These are phyloP conservation scores for Trametes meyenii DNA, from an alignment of 768 basidiomycete species.

Conservation along the genomic window DNA sequence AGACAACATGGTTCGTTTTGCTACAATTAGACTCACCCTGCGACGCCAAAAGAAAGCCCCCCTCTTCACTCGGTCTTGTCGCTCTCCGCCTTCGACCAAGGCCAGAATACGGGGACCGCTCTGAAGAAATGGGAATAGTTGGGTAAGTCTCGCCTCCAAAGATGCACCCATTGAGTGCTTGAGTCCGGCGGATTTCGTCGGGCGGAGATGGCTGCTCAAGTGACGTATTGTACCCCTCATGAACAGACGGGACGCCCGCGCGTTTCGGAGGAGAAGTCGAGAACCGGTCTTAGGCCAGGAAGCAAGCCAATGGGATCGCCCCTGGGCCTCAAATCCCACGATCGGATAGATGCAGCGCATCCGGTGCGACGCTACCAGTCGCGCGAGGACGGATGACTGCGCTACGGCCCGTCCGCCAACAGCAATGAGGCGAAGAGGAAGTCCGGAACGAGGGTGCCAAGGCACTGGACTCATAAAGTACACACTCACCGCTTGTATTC, in stretches of 20 bases:
- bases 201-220: neutral
- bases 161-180: no score
- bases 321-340: neutral
- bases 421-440: no score
- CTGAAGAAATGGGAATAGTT: conserved; percentile 9
- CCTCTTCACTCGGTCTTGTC: neutral
- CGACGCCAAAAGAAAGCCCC: neutral
- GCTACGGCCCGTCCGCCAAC: no score
- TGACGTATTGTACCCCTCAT: neutral
- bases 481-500: conserved; percentile 56
- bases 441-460: neutral
- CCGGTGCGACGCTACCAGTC: neutral
- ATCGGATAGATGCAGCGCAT: neutral
- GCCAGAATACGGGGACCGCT: conserved; percentile 41
- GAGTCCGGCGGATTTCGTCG: no score
- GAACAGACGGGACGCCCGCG: neutral
- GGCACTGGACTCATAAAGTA: neutral
- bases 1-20: no score
- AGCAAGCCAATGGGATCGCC: neutral
- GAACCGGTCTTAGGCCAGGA: neutral
- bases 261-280: neutral
- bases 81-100: conserved; percentile 24
- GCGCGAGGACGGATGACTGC: neutral
- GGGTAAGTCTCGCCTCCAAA: no score
- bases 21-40: neutral